Evolutionary conservation across 208 protist species (phyloP), one percentile per base, ranked within the genome.

Genomic region (Phytomonas sp.): DNA sequence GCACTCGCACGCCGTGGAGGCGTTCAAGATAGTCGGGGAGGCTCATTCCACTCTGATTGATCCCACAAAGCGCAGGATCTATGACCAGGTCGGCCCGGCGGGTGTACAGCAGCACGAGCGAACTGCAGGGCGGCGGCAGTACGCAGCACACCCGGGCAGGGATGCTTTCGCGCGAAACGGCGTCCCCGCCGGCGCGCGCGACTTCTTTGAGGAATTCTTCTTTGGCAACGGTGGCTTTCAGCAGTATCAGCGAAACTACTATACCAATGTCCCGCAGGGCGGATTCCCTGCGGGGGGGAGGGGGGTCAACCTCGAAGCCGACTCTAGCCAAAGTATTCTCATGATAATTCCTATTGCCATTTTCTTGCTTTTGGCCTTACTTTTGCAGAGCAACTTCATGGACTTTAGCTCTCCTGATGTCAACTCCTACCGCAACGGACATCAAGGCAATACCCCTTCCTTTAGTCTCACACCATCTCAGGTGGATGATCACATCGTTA

Each of bases 21-120:
- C 92, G 13, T 97, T 97, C 73, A 96, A 97, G 82, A 56, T 94
- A 32, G 78, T 97, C 9, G 83, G 89, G 37, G 82, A 78, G 11
- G 91, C 93, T 6, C 77, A 96, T 75, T 62, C 74, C 17, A 86
- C 80, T 17, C 71, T 97, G 29, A 81, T 75, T 20, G 93, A 97
- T 67, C 62, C 69, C 6, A 85, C 79, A 11, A 96, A 95, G 79
- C 79, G 93, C 4, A 72, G 77, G 29, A 84, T 93, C 37, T 97
- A 97, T 67, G 90, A 96, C 56, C 76, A 72, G 20, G 78, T 81
- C 26, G 94, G 94, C 13, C 85, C 75, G 40, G 85, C 89, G 2
- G 94, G 83, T 9, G 84, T 97, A 29, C 85, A 89, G 75, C 87
- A 79, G 51, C 90, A 96, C 62, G 90, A 96, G 77, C 93, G 80